Base-by-base conservation (phyloP, 2,329 filamentous ascomycete genomes). In the Chrysoporthe cubensis region DNA sequence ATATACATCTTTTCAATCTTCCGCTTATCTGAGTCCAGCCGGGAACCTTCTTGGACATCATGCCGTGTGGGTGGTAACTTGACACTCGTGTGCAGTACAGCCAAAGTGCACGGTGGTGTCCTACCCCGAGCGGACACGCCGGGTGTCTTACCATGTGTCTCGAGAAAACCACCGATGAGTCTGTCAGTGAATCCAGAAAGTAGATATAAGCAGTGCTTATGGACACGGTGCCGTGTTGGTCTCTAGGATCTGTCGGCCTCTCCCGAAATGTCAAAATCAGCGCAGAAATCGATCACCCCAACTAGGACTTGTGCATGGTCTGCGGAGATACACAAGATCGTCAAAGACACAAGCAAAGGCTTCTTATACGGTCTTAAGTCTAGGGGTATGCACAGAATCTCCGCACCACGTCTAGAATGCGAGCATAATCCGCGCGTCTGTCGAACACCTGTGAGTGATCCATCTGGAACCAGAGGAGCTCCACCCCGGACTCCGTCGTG, bases 401-500 rank as follows among this genome's bases (percentile, higher is more conserved):
- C 9, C 26, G 58, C 42, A 70, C 42, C 26, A 69, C 65, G 32
- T 66, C 64, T 13, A 65, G n/a, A 16, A 70, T 21, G 21, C 58
- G 61, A 21, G 5, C 34, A 37, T 66, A 66, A 50, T 69, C 65
- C 11, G 11, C 16, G 46, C 62, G 59, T 13, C 74, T 74, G 67
- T 85, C 81, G 75, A 89, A 90, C 0, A 85, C 83, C 73, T 91
- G 87, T 18, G 88, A 88, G 75, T 91, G 90, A 74, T 91, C 88
- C 59, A 89, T 80, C 1, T 85, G 80, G 74, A 86, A 90, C 84
- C 88, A 88, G 1, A 90, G 69, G 1, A 90, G 80, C 71, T 90
- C 84, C 7, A 91, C 72, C 0, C 83, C 83, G 7, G 79, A 71
- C 37, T 65, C 71, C 57, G 75, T 74, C 67, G 72, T 69, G 64